Evolutionary conservation across 495 filamentous ascomycete genomes (phyloP).

Genomic region (Neurospora intermedia): DNA sequence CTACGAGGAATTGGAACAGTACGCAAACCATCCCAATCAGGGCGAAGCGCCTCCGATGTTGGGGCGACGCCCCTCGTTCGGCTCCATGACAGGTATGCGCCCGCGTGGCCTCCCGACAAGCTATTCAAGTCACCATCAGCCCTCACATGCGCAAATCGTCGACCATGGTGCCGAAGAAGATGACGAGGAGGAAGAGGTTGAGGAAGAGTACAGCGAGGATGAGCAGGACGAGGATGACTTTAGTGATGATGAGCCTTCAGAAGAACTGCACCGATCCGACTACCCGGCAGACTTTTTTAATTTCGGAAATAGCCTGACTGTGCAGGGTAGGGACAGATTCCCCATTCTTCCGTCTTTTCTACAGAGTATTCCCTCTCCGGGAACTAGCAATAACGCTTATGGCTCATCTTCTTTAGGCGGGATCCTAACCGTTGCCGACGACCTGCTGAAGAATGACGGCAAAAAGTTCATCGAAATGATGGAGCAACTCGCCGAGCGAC

Average conservation of each 20-base stretch:
- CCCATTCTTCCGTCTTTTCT: slow-evolving; percentile 28
- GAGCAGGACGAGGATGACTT: slow-evolving; percentile 42
- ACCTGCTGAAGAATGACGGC: slow-evolving; percentile 96
- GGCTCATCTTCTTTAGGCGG: slow-evolving; percentile 59
- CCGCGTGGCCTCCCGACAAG: slow-evolving; percentile 37
- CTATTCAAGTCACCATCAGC: slow-evolving; percentile 36
- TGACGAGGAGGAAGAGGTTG: slow-evolving; percentile 47
- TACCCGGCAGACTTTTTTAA: slow-evolving; percentile 81
- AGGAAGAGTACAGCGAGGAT: slow-evolving; percentile 33
- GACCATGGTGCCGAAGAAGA: slow-evolving; percentile 50
- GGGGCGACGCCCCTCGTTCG: slow-evolving; percentile 47
- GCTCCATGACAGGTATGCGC: slow-evolving; percentile 40
- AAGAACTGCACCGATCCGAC: slow-evolving; percentile 51
- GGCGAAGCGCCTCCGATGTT: slow-evolving; percentile 50
- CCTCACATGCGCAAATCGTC: slow-evolving; percentile 43
- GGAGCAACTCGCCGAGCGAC: slow-evolving; percentile 94
- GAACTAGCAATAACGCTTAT: slow-evolving; percentile 29
- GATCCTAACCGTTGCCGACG: slow-evolving; percentile 96
- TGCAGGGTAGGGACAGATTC: slow-evolving; percentile 65
- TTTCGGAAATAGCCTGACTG: slow-evolving; percentile 93
- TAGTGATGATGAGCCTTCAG: slow-evolving; percentile 44
- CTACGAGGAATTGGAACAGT: slow-evolving; percentile 95
- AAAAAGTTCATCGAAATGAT: slow-evolving; percentile 99
- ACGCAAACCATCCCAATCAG: slow-evolving; percentile 80
- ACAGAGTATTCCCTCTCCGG: slow-evolving; percentile 24